These are phyloP conservation scores for Trametes sanguinea DNA, from an alignment of 768 basidiomycete species.

Conservation along the genomic window DNA sequence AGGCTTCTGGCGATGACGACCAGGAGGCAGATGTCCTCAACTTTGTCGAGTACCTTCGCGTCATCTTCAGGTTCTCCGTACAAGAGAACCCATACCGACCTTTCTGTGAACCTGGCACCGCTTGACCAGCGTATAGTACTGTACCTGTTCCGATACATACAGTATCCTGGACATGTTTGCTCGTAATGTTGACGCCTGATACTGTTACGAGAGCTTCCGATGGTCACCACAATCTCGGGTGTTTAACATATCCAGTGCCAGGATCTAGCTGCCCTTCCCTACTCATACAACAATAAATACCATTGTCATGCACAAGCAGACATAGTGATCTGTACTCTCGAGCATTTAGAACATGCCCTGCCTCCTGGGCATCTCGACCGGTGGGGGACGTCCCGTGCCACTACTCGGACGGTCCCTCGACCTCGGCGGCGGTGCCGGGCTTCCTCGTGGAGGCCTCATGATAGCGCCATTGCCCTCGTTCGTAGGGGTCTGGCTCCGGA, in stretches of 20 bases:
- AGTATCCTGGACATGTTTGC: too few relatives aligned
- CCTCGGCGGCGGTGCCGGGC: conserved; percentile 59
- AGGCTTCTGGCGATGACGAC: background rate
- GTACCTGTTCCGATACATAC: too few relatives aligned
- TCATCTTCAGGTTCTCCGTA: background rate
- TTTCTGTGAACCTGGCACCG: too few relatives aligned
- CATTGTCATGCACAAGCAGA: background rate
- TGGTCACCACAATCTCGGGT: too few relatives aligned
- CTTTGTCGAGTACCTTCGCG: background rate
- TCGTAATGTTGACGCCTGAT: too few relatives aligned
- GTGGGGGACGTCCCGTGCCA: conserved; percentile 48
- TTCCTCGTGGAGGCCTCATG: conserved; percentile 25
- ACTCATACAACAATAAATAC: background rate
- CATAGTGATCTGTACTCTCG: background rate
- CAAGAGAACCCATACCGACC: background rate
- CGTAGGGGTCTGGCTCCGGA: conserved; percentile 21
- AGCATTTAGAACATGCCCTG: conserved; percentile 61
- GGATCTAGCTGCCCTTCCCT: background rate
- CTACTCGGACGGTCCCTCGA: conserved; percentile 70
- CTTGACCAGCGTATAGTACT: too few relatives aligned
- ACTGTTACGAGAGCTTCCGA: too few relatives aligned
- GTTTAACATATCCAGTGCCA: too few relatives aligned
- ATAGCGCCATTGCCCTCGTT: conserved; percentile 2
- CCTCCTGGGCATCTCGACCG: conserved; percentile 53
- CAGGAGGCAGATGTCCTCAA: background rate